Evolutionary conservation across 2,329 filamentous ascomycete species (phyloP).

Genomic region (Lasiodiplodia sp.): DNA sequence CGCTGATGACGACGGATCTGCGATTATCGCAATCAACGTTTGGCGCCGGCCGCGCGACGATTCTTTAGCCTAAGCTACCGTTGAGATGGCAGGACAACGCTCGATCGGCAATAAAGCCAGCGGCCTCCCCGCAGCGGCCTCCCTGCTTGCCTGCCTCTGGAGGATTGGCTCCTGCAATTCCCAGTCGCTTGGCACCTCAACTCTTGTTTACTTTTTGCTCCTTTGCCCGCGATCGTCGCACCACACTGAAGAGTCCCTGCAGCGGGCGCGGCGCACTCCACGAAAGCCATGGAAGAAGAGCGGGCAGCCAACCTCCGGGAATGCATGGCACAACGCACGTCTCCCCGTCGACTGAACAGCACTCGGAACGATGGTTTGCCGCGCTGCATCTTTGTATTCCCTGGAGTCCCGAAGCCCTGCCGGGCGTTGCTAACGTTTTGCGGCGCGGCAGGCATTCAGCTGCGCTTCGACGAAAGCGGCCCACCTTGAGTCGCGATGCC

Average conservation of each 20-base stretch:
- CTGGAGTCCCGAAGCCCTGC: slow-evolving; percentile 5
- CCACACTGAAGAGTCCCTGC: slow-evolving; percentile 23
- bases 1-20: slow-evolving; percentile 20
- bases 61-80: slow-evolving; percentile 17
- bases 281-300: slow-evolving; percentile 8
- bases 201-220: slow-evolving; percentile 18
- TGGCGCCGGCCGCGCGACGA: slow-evolving; percentile 22
- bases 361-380: slow-evolving; percentile 3
- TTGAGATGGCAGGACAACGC: slow-evolving; percentile 17
- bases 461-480: slow-evolving; percentile 25
- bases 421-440: slow-evolving; percentile 16
- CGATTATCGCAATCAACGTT: slow-evolving; percentile 21
- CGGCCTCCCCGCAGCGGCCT: slow-evolving; percentile 9
- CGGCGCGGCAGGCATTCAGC: slow-evolving; percentile 1
- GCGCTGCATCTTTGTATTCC: slow-evolving; percentile 13
- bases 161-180: slow-evolving; percentile 26
- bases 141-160: not conserved
- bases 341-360: slow-evolving; percentile 10
- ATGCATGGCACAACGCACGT: slow-evolving; percentile 27
- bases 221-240: slow-evolving; percentile 21
- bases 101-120: slow-evolving; percentile 5
- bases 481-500: slow-evolving; percentile 20
- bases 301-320: slow-evolving; percentile 26
- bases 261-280: slow-evolving; percentile 15
- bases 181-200: slow-evolving; percentile 1